Evolutionary conservation across 2,329 filamentous ascomycete genomes (phyloP).

Genomic region (Aspergillus sp.): DNA sequence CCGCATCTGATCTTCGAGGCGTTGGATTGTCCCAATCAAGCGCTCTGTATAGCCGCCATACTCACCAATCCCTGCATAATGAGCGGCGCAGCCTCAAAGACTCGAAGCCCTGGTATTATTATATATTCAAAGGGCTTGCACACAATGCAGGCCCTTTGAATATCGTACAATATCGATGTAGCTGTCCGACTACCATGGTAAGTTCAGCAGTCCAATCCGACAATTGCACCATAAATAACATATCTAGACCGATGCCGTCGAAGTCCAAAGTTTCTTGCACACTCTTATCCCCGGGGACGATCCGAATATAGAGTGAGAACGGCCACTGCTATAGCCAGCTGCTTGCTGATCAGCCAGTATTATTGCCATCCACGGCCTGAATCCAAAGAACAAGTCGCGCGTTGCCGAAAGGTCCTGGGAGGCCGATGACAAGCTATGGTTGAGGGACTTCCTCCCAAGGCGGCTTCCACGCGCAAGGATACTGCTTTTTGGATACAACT

Average conservation of each 20-base stretch:
- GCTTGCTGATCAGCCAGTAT: slow-evolving; percentile 8
- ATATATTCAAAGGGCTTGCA: too few relatives aligned
- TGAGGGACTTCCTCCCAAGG: slow-evolving; percentile 13
- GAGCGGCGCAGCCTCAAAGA: too few relatives aligned
- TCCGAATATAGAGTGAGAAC: slow-evolving; percentile 7
- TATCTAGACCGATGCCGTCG: background rate
- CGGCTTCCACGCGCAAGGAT: slow-evolving; percentile 15
- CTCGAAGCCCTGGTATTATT: too few relatives aligned
- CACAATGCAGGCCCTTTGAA: too few relatives aligned
- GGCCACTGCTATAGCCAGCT: background rate
- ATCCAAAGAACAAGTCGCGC: slow-evolving; percentile 8
- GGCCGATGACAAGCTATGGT: slow-evolving; percentile 9
- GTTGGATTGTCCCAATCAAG: slow-evolving; percentile 7
- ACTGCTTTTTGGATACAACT: slow-evolving; percentile 19
- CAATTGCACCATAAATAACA: background rate
- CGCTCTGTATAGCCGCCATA: slow-evolving; percentile 5
- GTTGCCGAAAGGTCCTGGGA: slow-evolving; percentile 14
- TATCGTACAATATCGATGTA: too few relatives aligned
- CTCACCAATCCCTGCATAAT: too few relatives aligned
- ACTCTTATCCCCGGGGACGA: slow-evolving; percentile 5
- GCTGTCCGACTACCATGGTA: slow-evolving; percentile 1
- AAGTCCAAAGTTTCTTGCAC: slow-evolving; percentile 4
- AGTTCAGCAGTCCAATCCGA: too few relatives aligned
- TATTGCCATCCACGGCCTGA: slow-evolving; percentile 15
- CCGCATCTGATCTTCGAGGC: too few relatives aligned